These are phyloP conservation scores for Quercus phellos DNA, from an alignment of 331 rosid species.

Conservation along the genomic window DNA sequence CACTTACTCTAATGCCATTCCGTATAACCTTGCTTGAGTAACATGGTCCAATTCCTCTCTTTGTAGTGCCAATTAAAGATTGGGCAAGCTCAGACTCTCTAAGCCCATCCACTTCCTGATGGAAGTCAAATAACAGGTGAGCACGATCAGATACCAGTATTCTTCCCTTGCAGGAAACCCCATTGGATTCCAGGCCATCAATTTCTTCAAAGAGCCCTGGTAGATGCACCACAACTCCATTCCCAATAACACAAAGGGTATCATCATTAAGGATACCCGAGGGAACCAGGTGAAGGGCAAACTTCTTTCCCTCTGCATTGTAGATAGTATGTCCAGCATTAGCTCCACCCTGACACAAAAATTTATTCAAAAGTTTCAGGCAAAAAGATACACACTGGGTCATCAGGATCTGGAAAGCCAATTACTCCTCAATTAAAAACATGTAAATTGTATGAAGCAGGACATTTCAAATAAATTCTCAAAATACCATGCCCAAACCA, in stretches of 20 bases:
- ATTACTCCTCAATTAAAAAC: not conserved
- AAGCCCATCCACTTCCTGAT: conserved; percentile 80
- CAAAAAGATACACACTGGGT: not conserved
- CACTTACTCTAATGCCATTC: conserved; percentile 89
- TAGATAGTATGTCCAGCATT: conserved; percentile 96
- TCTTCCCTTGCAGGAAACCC: conserved; percentile 87
- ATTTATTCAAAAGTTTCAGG: conserved; percentile 9
- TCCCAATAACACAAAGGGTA: conserved; percentile 84
- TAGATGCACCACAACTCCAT: conserved; percentile 89
- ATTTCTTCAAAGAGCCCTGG: conserved; percentile 82
- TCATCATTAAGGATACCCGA: conserved; percentile 90
- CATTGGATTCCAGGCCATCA: conserved; percentile 70
- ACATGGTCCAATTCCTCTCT: conserved; percentile 96
- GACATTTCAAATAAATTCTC: not conserved
- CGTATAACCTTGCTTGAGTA: conserved; percentile 84
- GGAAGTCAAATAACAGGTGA: conserved; percentile 86
- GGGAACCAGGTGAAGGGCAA: conserved; percentile 94
- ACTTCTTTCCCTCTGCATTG: conserved; percentile 88
- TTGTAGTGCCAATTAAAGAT: conserved; percentile 94
- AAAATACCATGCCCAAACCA: not conserved
- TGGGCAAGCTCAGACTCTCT: conserved; percentile 86
- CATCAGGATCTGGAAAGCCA: not conserved
- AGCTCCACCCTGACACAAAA: conserved; percentile 70
- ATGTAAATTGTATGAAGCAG: not conserved
- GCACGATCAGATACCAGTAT: conserved; percentile 91